Conservation (phyloP, 1,284 basidiomycete species). For the Rhodofomes roseus region DNA sequence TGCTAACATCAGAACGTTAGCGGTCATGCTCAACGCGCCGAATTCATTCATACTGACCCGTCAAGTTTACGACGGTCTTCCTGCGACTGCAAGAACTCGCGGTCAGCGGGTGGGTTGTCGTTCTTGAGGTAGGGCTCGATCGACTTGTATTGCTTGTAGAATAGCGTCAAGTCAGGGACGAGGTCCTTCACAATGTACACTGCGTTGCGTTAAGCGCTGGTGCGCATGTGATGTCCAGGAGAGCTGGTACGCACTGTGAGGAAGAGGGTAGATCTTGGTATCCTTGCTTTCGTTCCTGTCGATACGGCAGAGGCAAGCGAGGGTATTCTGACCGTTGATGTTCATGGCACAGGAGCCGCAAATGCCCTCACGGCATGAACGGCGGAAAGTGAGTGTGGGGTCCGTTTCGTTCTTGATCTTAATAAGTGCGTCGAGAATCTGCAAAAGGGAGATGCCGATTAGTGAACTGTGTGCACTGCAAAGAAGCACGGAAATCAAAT, state of each 20-base stretch:
- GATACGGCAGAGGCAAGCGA: conserved; percentile 96
- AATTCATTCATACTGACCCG: conserved; percentile 41
- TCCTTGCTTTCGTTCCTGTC: conserved; percentile 73
- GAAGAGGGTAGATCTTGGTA: conserved; percentile 96
- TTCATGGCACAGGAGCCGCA: conserved; percentile 99
- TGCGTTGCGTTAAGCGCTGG: conserved; percentile 30
- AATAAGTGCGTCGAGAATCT: conserved; percentile 90
- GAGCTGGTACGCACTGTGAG: conserved; percentile 71
- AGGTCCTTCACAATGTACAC: conserved; percentile 99
- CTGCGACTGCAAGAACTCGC: conserved; percentile 84
- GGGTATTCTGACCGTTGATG: conserved; percentile 96
- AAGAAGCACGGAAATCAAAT: too few species aligned
- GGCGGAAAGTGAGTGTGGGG: conserved; percentile 93
- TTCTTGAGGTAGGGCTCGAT: conserved; percentile 96
- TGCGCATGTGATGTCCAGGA: neutral
- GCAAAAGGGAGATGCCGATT: conserved; percentile 47
- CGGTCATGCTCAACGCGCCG: neutral
- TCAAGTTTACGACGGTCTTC: conserved; percentile 96
- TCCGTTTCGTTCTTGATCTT: conserved; percentile 99
- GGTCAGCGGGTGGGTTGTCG: conserved; percentile 81
- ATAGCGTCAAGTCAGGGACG: conserved; percentile 85
- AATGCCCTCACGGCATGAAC: conserved; percentile 97
- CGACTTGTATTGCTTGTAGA: conserved; percentile 99
- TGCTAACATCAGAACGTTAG: conserved; percentile 13
- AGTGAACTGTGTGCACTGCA: too few species aligned